These are phyloP conservation scores for Nicotiana tabacum DNA, from an alignment of 257 asterid species.

Conservation along the genomic window DNA sequence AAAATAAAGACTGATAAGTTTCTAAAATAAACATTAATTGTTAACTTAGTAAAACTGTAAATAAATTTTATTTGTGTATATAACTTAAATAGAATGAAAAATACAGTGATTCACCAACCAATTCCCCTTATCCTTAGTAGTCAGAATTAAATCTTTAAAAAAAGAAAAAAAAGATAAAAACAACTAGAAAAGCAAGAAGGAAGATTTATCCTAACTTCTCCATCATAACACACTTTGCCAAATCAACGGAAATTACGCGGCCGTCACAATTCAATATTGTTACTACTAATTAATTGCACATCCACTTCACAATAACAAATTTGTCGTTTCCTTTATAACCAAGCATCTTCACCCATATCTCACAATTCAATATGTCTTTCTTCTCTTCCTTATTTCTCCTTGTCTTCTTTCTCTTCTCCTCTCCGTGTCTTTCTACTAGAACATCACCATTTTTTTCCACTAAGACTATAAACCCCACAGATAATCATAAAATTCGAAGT, in stretches of 20 bases:
- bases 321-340: slow-evolving; percentile 25
- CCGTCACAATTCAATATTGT: neutral
- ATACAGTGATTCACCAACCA: neutral
- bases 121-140: neutral
- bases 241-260: neutral
- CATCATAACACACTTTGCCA: neutral
- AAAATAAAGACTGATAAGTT: neutral
- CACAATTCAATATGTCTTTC: slow-evolving; percentile 24
- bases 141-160: neutral
- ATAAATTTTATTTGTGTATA: neutral
- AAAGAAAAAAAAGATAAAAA: neutral
- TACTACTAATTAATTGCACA: neutral
- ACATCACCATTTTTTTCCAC: slow-evolving; percentile 17
- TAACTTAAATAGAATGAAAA: too few relatives aligned
- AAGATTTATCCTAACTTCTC: neutral
- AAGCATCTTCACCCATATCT: slow-evolving; percentile 13
- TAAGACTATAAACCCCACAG: slow-evolving; percentile 8
- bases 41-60: too few relatives aligned
- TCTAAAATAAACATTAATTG: too few relatives aligned
- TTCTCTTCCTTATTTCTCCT: slow-evolving; percentile 21
- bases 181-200: neutral
- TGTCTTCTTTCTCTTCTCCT: slow-evolving; percentile 19
- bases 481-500: neutral
- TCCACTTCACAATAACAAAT: neutral
- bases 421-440: slow-evolving; percentile 32